Base-by-base conservation (phyloP, 2,329 filamentous ascomycete species). In the Beauveria scarabaeidicola region DNA sequence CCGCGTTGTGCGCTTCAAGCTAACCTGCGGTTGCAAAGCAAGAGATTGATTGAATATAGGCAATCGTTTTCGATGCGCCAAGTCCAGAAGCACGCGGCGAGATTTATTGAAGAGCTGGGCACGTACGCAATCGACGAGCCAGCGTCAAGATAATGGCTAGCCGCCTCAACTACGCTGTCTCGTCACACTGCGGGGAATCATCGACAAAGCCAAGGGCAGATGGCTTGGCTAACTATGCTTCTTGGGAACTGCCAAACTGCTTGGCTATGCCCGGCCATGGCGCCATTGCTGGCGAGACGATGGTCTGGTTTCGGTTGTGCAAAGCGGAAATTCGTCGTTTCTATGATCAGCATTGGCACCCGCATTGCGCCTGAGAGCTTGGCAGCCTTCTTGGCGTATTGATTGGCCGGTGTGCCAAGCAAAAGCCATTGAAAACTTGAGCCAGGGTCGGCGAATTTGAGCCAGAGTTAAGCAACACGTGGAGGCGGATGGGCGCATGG, bases 281-380 rank as follows among this genome's bases (percentile, higher is more conserved):
- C 36, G 32, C 55, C 21, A 58, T 51, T 29, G n/a, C 44, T 41
- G 19, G 21, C 6, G 25, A 53, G 7, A 23, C 21, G 5, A 41
- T 41, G 7, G 36, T 19, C 25, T 10, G 11, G 32, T 23, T 29
- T 46, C 19, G 52, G 11, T 19, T 52, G 23, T 46, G 52, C 21
- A 21, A 9, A 11, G 36, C 51, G 19, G 27, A 19, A 27, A 19
- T 19, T 25, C 3, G 11, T n/a, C n/a, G 25, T 29, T 19, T 2
- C 11, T 40, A 15, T 13, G 53, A 56, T 56, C 53, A 56, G 29
- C 53, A 56, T 56, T 48, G 43, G 43, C 53, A 55, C 36, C 47
- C 32, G 55, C 46, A 27, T 52, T 52, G 47, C 55, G 55, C 55
- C 47, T 58, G 47, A 29, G 21, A 29, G 21, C 55, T 52, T 58